Percentiles rank a stretch among this genome's conserved stretches.
Conservation (phyloP, 1,139 yeast genomes). For the Geotrichum australiense region DNA sequence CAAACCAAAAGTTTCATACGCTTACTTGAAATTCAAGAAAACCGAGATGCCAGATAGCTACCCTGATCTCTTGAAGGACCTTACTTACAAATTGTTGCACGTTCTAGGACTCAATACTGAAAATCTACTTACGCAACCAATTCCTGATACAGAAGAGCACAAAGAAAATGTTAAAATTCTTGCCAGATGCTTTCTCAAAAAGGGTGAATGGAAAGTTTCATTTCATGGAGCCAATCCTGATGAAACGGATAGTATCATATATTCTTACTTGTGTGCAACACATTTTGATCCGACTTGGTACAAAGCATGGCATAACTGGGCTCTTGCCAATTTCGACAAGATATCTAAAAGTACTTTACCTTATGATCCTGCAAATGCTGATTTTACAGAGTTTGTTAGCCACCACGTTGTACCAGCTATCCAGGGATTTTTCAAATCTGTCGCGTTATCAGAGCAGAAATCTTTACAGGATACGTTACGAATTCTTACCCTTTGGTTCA, state of each 20-base stretch:
- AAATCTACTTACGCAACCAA: slow-evolving; percentile 80
- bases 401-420: slow-evolving; percentile 93
- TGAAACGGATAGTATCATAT: slow-evolving; percentile 70
- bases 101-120: slow-evolving; percentile 48
- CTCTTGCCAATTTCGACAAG: slow-evolving; percentile 92
- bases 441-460: slow-evolving; percentile 76
- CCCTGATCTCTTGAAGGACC: slow-evolving; percentile 73
- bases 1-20: slow-evolving; percentile 86
- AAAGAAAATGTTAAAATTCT: slow-evolving; percentile 79
- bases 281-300: slow-evolving; percentile 93
- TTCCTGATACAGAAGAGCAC: slow-evolving; percentile 71
- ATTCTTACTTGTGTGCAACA: slow-evolving; percentile 88
- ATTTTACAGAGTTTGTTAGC: slow-evolving; percentile 51
- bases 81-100: slow-evolving; percentile 84
- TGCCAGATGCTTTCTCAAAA: slow-evolving; percentile 92
- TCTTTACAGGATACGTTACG: slow-evolving; percentile 91
- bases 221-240: slow-evolving; percentile 60
- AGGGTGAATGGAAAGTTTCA: slow-evolving; percentile 96
- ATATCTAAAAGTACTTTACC: slow-evolving; percentile 44
- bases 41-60: slow-evolving; percentile 90
- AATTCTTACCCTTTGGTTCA: slow-evolving; percentile 87
- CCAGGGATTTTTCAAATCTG: slow-evolving; percentile 91
- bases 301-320: slow-evolving; percentile 99
- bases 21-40: slow-evolving; percentile 96
- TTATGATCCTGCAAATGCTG: slow-evolving; percentile 30